A percentile compares a stretch with the other conserved stretches of the same genome.
phyloP scores from a whole-genome alignment of 1,139 yeast species.

The Hyphopichia wangnamkhiaoensis region DNA sequence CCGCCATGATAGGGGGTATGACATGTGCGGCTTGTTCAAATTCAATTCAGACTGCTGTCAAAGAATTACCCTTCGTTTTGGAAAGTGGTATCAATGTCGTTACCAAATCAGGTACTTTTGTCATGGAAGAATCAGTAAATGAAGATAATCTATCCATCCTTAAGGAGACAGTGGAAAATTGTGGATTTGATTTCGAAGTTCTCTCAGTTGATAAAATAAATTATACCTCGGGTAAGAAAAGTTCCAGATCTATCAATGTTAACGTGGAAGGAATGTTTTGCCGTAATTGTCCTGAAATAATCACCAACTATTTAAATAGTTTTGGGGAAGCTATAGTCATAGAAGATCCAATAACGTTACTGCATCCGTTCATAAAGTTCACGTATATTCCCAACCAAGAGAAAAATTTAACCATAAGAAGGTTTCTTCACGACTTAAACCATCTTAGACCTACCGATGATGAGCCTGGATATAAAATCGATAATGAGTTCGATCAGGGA shows the following conservation, averaged over 20 bases:
- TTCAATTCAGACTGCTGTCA: constrained; percentile 52
- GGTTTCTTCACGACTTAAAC: constrained; percentile 51
- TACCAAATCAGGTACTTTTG: constrained; percentile 61
- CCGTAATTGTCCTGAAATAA: constrained; percentile 62
- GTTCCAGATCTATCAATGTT: constrained; percentile 57
- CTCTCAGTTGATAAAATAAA: constrained; percentile 40
- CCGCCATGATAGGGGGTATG: constrained; percentile 70
- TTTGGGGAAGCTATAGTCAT: constrained; percentile 62
- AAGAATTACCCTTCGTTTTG: constrained; percentile 52
- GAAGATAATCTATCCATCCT: constrained; percentile 35
- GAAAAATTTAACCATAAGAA: constrained; percentile 47
- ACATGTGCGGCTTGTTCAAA: constrained; percentile 73
- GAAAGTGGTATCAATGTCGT: constrained; percentile 58
- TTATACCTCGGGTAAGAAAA: constrained; percentile 46
- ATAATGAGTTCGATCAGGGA: constrained; percentile 23
- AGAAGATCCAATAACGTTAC: constrained; percentile 55
- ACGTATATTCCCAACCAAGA: constrained; percentile 64
- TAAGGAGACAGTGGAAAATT: constrained; percentile 56
- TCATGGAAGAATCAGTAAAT: constrained; percentile 40
- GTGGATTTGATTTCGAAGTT: constrained; percentile 64
- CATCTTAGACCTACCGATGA: constrained; percentile 36
- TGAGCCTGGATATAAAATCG: constrained; percentile 21
- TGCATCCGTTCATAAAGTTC: constrained; percentile 59
- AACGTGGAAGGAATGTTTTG: constrained; percentile 72
- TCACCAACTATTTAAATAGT: constrained; percentile 48